Base-by-base conservation (phyloP, 305 asterid species). In the Andrographis paniculata region DNA sequence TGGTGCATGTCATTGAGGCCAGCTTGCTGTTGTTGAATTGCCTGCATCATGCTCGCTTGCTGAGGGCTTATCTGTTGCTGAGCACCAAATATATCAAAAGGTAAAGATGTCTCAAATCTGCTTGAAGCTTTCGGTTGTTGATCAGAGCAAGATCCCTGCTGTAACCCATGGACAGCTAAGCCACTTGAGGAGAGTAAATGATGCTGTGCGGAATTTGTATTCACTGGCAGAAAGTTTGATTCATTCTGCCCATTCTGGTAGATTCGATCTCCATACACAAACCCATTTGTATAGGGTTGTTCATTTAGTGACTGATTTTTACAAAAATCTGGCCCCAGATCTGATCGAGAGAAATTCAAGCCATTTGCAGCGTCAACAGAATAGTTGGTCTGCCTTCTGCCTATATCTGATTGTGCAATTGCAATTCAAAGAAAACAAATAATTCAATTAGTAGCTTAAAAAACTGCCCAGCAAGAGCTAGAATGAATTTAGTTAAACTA, bases 31-130 rank as follows among this genome's bases (percentile, higher is more conserved):
- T 54, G 82, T 70, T 78, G 94, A 66, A 80, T 52, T 28, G 86
- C 64, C 54, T 78, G 98, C 64, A 69, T 55, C 75, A 72, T 64
- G 68, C 77, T 71, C 54, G 82, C 61, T 50, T 82, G 95, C 53
- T 82, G 94, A 65, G 63, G 79, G 61, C 39, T 68, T 75, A 77
- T 76, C 76, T 75, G 95, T 51, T 74, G 93, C 60, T 77, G 98
- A 68, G 82, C 84, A 53, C 93, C 91, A 69, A 82, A 86, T 52
- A 82, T 79, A 68, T 77, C 91, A 55, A 82, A 84, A 63, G 93
- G 51, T 15, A 57, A 76, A 23, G 84, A 73, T 50, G 84, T 55
- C 51, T 72, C 78, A 7, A 77, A 58, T 61, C 84, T 70, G 56
- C 60, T 78, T 47, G 81, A 52, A 54, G 78, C 59, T 53, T 72